Percentiles rank a stretch among this genome's conserved stretches.
These are phyloP conservation scores for Gracilaria domingensis DNA, from an alignment of 23 red algal genomes.

Conservation along the genomic window DNA sequence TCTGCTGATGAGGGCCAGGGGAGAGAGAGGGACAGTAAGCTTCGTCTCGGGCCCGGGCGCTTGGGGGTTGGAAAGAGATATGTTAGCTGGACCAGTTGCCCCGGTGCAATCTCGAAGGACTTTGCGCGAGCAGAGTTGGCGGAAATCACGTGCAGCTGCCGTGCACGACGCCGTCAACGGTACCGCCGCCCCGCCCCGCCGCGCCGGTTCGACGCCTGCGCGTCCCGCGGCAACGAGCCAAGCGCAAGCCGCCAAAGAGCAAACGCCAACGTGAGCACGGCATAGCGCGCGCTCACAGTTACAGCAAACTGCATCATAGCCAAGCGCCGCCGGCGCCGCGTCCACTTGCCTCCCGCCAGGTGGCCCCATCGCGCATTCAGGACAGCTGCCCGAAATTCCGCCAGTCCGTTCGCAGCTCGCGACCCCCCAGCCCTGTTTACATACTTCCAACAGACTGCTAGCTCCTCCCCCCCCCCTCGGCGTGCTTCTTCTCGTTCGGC, in stretches of 20 bases:
- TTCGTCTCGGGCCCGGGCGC: too few species aligned
- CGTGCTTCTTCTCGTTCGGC: neutral
- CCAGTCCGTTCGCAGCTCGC: neutral
- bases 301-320: neutral
- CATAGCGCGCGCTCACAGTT: neutral
- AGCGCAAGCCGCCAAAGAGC: neutral
- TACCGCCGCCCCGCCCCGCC: neutral
- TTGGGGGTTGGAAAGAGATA: too few species aligned
- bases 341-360: slow-evolving; percentile 1
- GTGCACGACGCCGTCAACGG: too few species aligned
- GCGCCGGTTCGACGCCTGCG: too few species aligned
- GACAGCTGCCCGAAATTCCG: slow-evolving; percentile 28
- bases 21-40: too few species aligned
- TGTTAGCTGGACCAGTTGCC: too few species aligned
- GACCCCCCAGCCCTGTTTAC: neutral
- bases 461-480: neutral
- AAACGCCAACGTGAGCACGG: neutral
- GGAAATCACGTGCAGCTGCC: too few species aligned
- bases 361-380: slow-evolving; percentile 5
- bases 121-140: too few species aligned
- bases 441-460: neutral
- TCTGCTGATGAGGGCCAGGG: too few species aligned
- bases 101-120: too few species aligned
- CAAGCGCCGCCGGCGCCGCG: neutral
- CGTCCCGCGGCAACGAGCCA: neutral